phyloP scores from a whole-genome alignment of 257 asterid species.

The Ehretia macrophylla region DNA sequence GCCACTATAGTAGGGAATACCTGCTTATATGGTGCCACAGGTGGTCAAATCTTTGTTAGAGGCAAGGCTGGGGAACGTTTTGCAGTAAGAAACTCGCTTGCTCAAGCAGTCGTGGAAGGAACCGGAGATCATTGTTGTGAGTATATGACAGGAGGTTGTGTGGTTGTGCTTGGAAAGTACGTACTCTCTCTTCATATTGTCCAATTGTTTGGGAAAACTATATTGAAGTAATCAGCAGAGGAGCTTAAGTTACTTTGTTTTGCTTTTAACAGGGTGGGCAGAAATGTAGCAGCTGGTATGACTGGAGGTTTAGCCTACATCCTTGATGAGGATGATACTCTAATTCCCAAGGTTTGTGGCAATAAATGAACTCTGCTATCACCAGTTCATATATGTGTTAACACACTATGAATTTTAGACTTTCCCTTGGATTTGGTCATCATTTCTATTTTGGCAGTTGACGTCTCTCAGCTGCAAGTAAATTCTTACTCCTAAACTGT shows the following conservation, averaged over 20 bases:
- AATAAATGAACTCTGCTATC: not conserved
- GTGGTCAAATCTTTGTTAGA: slow-evolving; percentile 80
- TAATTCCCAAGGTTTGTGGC: slow-evolving; percentile 75
- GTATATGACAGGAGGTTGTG: slow-evolving; percentile 99
- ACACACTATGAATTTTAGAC: no score
- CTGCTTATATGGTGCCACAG: slow-evolving; percentile 96
- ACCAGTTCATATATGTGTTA: no score
- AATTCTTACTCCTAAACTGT: no score
- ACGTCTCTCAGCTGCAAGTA: no score
- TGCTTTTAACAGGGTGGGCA: slow-evolving; percentile 70
- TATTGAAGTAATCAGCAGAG: not conserved
- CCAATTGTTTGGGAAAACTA: not conserved
- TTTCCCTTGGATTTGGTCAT: no score
- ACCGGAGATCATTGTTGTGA: slow-evolving; percentile 96
- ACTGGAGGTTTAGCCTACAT: slow-evolving; percentile 93
- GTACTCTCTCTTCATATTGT: slow-evolving; percentile 20
- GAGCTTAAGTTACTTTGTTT: slow-evolving; percentile 3
- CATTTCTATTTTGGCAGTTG: no score
- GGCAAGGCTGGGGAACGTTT: slow-evolving; percentile 98
- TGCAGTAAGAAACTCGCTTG: slow-evolving; percentile 95
- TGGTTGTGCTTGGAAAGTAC: slow-evolving; percentile 91
- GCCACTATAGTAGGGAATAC: slow-evolving; percentile 96
- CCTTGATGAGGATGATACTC: slow-evolving; percentile 90
- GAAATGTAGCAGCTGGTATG: slow-evolving; percentile 99
- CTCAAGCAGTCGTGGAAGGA: slow-evolving; percentile 97